phyloP scores from a whole-genome alignment of 352 stramenopile species.

The Pythium utonaiense region DNA sequence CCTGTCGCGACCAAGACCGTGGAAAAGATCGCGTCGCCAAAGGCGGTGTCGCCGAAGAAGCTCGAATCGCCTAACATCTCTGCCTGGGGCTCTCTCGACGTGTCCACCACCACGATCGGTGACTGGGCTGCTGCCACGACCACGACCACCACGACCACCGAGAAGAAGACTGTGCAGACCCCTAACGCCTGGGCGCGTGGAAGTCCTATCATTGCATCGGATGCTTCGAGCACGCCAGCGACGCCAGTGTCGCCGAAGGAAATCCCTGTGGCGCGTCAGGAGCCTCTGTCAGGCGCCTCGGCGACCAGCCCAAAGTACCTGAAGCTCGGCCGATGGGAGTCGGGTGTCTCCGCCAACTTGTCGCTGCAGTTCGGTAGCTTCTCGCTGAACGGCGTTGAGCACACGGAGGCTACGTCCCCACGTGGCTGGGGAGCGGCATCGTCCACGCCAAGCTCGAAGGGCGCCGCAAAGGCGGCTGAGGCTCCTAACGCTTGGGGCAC shows the following conservation, averaged over 20 bases:
- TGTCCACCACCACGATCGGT: slow-evolving; percentile 52
- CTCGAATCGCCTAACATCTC: slow-evolving; percentile 49
- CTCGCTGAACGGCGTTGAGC: slow-evolving; percentile 67
- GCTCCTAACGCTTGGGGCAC: slow-evolving; percentile 59
- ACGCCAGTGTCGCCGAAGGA: slow-evolving; percentile 70
- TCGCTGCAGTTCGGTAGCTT: slow-evolving; percentile 88
- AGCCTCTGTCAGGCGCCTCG: slow-evolving; percentile 30
- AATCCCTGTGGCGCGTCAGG: slow-evolving; percentile 39
- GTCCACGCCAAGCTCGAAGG: slow-evolving; percentile 30
- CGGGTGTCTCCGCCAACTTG: slow-evolving; percentile 55
- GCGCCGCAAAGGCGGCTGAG: slow-evolving; percentile 21
- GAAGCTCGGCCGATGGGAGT: slow-evolving; percentile 85
- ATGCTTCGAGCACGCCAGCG: slow-evolving; percentile 26
- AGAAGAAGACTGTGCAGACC: slow-evolving; percentile 48
- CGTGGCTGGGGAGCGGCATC: slow-evolving; percentile 55
- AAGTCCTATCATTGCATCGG: slow-evolving; percentile 48
- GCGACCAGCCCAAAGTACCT: slow-evolving; percentile 70
- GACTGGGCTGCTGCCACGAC: slow-evolving; percentile 50
- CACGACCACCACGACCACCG: slow-evolving; percentile 30
- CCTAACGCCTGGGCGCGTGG: slow-evolving; percentile 66
- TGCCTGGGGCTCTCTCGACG: slow-evolving; percentile 66
- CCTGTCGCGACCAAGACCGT: slow-evolving; percentile 14
- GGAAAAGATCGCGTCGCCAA: slow-evolving; percentile 22
- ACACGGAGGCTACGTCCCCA: slow-evolving; percentile 52
- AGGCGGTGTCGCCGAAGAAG: slow-evolving; percentile 26